Conservation (phyloP, 129 eudicot genomes). For the Artemisia annua region DNA sequence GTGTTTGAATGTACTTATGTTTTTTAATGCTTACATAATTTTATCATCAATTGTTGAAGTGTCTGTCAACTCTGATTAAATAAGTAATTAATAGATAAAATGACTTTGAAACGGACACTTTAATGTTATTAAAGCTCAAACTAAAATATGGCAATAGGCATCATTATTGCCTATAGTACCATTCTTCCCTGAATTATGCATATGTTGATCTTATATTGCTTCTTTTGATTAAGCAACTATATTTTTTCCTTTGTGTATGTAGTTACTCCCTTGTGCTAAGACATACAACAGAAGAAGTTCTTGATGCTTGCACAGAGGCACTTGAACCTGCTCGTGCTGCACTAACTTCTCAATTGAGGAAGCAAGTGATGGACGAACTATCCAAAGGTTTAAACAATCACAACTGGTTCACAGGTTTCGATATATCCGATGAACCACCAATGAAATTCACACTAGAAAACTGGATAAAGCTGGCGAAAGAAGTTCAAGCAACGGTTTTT, state of each 20-base stretch:
- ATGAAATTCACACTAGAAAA: constrained; percentile 50
- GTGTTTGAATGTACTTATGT: constrained; percentile 2
- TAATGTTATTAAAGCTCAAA: too few species aligned
- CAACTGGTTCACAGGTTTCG: constrained; percentile 81
- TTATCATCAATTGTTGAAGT: not conserved
- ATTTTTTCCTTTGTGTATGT: constrained; percentile 11
- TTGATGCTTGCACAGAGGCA: constrained; percentile 87
- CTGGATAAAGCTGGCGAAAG: constrained; percentile 81
- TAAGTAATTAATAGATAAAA: too few species aligned
- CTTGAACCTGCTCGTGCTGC: constrained; percentile 76
- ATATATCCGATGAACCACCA: constrained; percentile 75
- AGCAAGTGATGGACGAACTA: constrained; percentile 72
- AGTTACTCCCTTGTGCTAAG: constrained; percentile 90
- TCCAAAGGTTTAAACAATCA: constrained; percentile 54
- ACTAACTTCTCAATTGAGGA: constrained; percentile 67
- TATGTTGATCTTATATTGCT: constrained; percentile 3
- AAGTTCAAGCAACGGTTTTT: constrained; percentile 79
- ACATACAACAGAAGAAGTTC: constrained; percentile 95
- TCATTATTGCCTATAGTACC: not conserved
- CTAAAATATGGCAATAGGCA: not conserved
- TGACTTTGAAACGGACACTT: too few species aligned
- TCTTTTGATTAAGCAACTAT: constrained; percentile 8
- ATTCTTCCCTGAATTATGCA: not conserved
- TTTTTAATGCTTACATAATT: not conserved
- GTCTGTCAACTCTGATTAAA: too few species aligned